Base-by-base conservation (phyloP, 2,329 filamentous ascomycete species). In the Ophiocordyceps robertsii region DNA sequence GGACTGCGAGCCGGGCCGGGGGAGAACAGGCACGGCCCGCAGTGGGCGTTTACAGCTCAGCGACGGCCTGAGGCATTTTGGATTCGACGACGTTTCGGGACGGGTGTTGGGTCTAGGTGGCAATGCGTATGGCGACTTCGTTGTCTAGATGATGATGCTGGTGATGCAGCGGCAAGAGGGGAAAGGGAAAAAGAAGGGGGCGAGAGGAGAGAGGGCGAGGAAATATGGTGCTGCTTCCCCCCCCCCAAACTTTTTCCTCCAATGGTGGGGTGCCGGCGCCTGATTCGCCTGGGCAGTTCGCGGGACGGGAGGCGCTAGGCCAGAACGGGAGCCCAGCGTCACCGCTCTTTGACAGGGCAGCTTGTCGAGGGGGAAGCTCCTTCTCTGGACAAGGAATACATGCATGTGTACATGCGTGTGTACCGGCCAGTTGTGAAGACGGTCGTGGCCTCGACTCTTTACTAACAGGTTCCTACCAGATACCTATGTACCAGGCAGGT, bases 11-110 rank as follows among this genome's bases (percentile, higher is more conserved):
- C 77, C 75, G 72, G 49, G 57, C 52, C 55, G 46, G 62, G 58
- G 61, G 57, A 36, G 57, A 54, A 42, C 44, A 60, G 60, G 60
- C 65, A 65, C 59, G 67, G 71, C 77, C 79, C 80, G 80, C 78
- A 88, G 83, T 81, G 80, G 79, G 75, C 68, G 76, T 86, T 89
- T 88, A 93, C 82, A 90, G 84, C 83, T 82, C 82, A 84, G 79
- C 81, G 81, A 83, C 70, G 73, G 81, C 79, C 80, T 72, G 77
- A 76, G 77, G 77, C 75, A 80, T 81, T 62, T 52, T 67, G 56
- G 72, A 70, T 83, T 79, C 14, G 81, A 84, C 80, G 72, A 80
- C 46, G 82, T 80, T 77, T 75, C 70, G 58, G 52, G 58, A 53
- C 51, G 57, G 51, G 58, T 50, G 52, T 56, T 62, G 51, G 39